phyloP scores from a whole-genome alignment of 2,329 filamentous ascomycete species.

The Thelonectria olida region DNA sequence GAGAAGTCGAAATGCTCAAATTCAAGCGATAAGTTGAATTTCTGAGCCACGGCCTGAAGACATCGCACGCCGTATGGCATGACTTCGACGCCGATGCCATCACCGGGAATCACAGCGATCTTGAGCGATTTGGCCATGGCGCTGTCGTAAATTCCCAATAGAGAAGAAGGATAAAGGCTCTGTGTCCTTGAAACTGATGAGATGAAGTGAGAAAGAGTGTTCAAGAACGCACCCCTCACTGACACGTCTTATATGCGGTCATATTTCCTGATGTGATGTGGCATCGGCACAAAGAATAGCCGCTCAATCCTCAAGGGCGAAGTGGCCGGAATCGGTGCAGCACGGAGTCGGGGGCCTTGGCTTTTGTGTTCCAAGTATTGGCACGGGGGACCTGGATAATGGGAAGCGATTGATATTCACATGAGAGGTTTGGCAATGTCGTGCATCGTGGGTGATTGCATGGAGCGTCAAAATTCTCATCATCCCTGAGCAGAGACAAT shows the following conservation, averaged over 20 bases:
- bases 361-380: too few relatives aligned
- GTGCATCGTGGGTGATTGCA: too few relatives aligned
- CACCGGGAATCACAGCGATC: slow-evolving; percentile 73
- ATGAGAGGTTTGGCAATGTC: too few relatives aligned
- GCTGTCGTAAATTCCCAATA: background rate
- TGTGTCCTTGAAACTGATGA: background rate
- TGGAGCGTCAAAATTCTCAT: too few relatives aligned
- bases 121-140: slow-evolving; percentile 47
- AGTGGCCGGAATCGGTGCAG: background rate
- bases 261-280: background rate
- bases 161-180: background rate
- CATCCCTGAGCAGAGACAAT: too few relatives aligned
- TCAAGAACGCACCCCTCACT: too few relatives aligned
- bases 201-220: background rate
- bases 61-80: slow-evolving; percentile 70
- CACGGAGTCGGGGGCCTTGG: background rate
- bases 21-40: slow-evolving; percentile 62
- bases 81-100: slow-evolving; percentile 76
- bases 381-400: too few relatives aligned
- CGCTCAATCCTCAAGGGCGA: background rate
- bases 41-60: slow-evolving; percentile 59
- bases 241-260: background rate
- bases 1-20: slow-evolving; percentile 73
- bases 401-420: too few relatives aligned
- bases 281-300: slow-evolving; percentile 23